Evolutionary conservation across 257 asterid genomes (phyloP).

Genomic region (Gentiana dahurica): DNA sequence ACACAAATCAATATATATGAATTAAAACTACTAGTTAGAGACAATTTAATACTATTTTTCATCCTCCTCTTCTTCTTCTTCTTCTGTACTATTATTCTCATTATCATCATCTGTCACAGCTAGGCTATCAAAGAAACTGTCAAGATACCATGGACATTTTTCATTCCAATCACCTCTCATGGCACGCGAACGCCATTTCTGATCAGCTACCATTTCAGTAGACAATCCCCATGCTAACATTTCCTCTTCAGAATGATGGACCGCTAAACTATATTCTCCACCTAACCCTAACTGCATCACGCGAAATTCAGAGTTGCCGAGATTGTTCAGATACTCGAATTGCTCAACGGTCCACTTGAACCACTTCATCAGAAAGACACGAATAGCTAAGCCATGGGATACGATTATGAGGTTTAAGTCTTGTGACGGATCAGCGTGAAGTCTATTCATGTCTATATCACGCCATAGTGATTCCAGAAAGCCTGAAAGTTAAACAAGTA

Average conservation of each 20-base stretch:
- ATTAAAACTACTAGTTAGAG: too few relatives aligned
- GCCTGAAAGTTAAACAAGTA: conserved; percentile 16
- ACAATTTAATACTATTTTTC: too few relatives aligned
- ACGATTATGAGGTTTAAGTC: conserved; percentile 29
- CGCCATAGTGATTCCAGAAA: conserved; percentile 41
- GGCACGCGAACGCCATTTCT: conserved; percentile 29
- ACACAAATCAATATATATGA: too few relatives aligned
- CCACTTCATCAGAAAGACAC: conserved; percentile 37
- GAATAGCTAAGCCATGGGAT: conserved; percentile 34
- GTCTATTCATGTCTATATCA: conserved; percentile 39
- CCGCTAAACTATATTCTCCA: conserved; percentile 36
- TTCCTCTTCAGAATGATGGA: conserved; percentile 33
- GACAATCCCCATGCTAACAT: conserved; percentile 34
- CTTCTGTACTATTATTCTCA: conserved; percentile 4
- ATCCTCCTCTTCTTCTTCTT: conserved; percentile 3
- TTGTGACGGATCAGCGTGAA: conserved; percentile 12
- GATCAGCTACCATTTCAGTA: conserved; percentile 32
- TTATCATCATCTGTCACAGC: conserved; percentile 17
- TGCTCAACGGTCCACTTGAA: conserved; percentile 43
- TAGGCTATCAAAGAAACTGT: conserved; percentile 23
- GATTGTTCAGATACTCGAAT: conserved; percentile 25
- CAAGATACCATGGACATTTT: conserved; percentile 24
- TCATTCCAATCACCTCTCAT: conserved; percentile 25
- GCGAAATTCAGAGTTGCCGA: conserved; percentile 29
- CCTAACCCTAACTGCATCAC: conserved; percentile 34